Evolutionary conservation across 148 eudicot species (phyloP).

Genomic region (Arbutus unedo): DNA sequence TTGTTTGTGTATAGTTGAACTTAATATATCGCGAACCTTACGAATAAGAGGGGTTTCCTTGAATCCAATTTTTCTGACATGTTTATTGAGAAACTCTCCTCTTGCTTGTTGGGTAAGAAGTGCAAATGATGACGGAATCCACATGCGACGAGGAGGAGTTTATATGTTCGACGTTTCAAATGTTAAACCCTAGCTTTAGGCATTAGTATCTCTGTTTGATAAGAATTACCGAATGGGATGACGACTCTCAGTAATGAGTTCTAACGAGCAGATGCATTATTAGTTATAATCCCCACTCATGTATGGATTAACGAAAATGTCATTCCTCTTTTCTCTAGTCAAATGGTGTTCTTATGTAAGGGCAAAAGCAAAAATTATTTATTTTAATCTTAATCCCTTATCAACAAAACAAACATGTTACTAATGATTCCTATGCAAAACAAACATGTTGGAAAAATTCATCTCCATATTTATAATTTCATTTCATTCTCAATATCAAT

Average conservation of each 20-base stretch:
- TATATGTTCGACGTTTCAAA: background rate
- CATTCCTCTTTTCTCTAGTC: too few relatives aligned
- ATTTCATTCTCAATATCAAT: too few relatives aligned
- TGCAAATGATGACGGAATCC: background rate
- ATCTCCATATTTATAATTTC: too few relatives aligned
- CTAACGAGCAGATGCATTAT: background rate
- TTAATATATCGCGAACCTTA: background rate
- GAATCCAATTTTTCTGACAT: background rate
- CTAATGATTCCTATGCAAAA: too few relatives aligned
- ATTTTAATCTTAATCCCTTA: too few relatives aligned
- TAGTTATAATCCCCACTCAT: too few relatives aligned
- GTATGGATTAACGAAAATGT: too few relatives aligned
- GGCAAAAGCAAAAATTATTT: too few relatives aligned
- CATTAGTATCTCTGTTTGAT: background rate
- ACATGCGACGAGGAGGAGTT: background rate
- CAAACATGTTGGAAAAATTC: too few relatives aligned
- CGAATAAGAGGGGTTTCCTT: constrained; percentile 16
- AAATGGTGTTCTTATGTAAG: too few relatives aligned
- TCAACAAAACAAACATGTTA: too few relatives aligned
- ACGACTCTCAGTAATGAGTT: background rate
- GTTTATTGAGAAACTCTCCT: background rate
- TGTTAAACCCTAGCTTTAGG: background rate
- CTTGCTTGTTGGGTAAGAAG: background rate
- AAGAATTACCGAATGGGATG: background rate
- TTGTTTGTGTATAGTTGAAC: constrained; percentile 12